A percentile compares a stretch with the other conserved stretches of the same genome.
phyloP scores from a whole-genome alignment of 176 grass and related monocot species.

The Bothriochloa decipiens region DNA sequence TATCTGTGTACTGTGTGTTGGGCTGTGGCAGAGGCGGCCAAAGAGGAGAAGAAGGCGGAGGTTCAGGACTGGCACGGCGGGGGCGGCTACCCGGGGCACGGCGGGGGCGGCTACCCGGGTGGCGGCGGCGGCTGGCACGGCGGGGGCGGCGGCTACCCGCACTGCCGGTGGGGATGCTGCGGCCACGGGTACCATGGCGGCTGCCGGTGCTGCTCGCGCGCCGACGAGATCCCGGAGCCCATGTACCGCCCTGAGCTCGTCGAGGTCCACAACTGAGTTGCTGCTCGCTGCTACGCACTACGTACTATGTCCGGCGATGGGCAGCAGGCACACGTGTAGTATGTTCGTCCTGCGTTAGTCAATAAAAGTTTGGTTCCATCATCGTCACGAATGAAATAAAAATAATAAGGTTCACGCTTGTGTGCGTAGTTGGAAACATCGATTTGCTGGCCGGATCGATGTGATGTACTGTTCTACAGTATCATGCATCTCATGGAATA shows the following conservation, averaged over 20 bases:
- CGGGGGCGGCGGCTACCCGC: not conserved
- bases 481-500: not conserved
- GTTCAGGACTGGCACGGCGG: slow-evolving; percentile 6
- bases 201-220: slow-evolving; percentile 59
- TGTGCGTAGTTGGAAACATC: not conserved
- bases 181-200: slow-evolving; percentile 42
- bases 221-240: slow-evolving; percentile 62
- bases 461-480: not conserved
- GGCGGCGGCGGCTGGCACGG: not conserved
- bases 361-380: not conserved
- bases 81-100: not conserved
- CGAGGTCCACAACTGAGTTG: slow-evolving; percentile 27
- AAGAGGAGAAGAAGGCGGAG: slow-evolving; percentile 40
- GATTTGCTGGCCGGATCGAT: not conserved
- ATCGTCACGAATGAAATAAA: not conserved
- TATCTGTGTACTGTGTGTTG: not conserved
- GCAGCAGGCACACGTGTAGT: not conserved
- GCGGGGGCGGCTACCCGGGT: not conserved
- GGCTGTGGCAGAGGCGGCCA: not conserved
- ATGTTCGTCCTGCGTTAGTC: not conserved
- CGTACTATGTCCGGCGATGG: not conserved
- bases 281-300: not conserved
- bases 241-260: slow-evolving; percentile 55
- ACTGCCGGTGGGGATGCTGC: slow-evolving; percentile 51
- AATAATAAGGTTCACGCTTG: not conserved